phyloP scores from a whole-genome alignment of 1,139 yeast genomes.

The Yamadazyma spencermartinsiae region DNA sequence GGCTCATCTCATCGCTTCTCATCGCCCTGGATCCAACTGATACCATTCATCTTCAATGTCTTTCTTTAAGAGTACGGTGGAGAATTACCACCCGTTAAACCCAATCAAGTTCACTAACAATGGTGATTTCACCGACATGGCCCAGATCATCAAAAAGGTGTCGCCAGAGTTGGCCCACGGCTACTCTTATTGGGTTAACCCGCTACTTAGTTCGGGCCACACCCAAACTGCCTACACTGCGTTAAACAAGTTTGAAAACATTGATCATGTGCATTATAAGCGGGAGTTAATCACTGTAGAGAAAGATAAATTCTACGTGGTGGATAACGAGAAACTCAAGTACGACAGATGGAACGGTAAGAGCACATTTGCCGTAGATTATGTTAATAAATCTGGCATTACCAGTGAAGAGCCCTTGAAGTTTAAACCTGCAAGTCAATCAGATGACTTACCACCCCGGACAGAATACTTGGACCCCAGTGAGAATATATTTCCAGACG shows the following conservation, averaged over 20 bases:
- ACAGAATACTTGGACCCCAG: constrained; percentile 41
- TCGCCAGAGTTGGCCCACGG: constrained; percentile 37
- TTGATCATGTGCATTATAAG: constrained; percentile 39
- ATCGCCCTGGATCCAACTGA: background rate
- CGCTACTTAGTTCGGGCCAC: constrained; percentile 43
- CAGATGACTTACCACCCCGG: constrained; percentile 42
- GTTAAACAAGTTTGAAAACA: constrained; percentile 34
- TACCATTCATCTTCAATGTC: constrained; percentile 4
- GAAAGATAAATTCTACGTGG: constrained; percentile 24
- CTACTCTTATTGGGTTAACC: constrained; percentile 36
- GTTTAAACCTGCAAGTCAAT: constrained; percentile 36
- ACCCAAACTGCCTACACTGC: constrained; percentile 51
- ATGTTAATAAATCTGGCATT: constrained; percentile 24
- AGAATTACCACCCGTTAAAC: constrained; percentile 24
- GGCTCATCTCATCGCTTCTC: no score
- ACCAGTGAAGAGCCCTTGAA: constrained; percentile 26
- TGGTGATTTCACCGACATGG: constrained; percentile 19
- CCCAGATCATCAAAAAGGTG: constrained; percentile 21
- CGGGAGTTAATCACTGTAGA: constrained; percentile 38
- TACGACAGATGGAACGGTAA: constrained; percentile 46
- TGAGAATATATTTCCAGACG: constrained; percentile 23
- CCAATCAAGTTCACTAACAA: constrained; percentile 27
- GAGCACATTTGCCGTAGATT: constrained; percentile 43
- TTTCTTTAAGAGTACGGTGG: constrained; percentile 19
- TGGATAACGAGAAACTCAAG: constrained; percentile 29